Percentiles rank a stretch among this genome's conserved stretches.
Conservation (phyloP, 2,329 filamentous ascomycete species). For the Cladosporium colombiae region DNA sequence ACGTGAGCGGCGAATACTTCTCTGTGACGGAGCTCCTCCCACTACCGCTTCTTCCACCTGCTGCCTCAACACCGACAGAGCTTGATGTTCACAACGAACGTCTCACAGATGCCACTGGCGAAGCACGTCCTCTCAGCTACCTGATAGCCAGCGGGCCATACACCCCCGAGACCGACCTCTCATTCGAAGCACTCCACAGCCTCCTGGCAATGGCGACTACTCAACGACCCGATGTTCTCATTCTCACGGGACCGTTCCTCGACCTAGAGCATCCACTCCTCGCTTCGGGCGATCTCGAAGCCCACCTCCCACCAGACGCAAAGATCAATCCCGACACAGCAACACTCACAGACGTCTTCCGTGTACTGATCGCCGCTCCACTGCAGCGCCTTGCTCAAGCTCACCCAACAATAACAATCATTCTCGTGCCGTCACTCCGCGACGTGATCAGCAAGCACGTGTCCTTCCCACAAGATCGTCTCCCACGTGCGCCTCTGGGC, state of each 20-base stretch:
- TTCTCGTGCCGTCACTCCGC: conserved; percentile 80
- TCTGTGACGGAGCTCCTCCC: conserved; percentile 74
- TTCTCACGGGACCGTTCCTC: conserved; percentile 85
- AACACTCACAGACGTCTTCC: conserved; percentile 81
- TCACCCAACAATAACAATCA: conserved; percentile 77
- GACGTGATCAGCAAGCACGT: conserved; percentile 81
- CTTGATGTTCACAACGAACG: conserved; percentile 70
- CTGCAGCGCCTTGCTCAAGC: conserved; percentile 69
- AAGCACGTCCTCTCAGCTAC: conserved; percentile 69
- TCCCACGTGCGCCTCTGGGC: conserved; percentile 70
- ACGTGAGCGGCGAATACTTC: conserved; percentile 82
- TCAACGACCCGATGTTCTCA: conserved; percentile 72
- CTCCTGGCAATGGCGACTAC: conserved; percentile 77
- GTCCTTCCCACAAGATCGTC: conserved; percentile 78
- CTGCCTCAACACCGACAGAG: conserved; percentile 67
- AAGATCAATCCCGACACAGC: conserved; percentile 64
- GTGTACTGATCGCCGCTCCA: conserved; percentile 72
- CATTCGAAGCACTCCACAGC: conserved; percentile 82
- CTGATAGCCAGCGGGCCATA: conserved; percentile 85
- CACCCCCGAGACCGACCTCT: conserved; percentile 86
- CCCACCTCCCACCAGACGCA: conserved; percentile 44
- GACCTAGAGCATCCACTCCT: conserved; percentile 89
- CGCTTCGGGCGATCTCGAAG: conserved; percentile 54
- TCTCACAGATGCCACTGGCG: conserved; percentile 62
- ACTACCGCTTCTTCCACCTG: conserved; percentile 71